Base-by-base conservation (phyloP, 169 alveolate species). In the Plasmodium inui region DNA sequence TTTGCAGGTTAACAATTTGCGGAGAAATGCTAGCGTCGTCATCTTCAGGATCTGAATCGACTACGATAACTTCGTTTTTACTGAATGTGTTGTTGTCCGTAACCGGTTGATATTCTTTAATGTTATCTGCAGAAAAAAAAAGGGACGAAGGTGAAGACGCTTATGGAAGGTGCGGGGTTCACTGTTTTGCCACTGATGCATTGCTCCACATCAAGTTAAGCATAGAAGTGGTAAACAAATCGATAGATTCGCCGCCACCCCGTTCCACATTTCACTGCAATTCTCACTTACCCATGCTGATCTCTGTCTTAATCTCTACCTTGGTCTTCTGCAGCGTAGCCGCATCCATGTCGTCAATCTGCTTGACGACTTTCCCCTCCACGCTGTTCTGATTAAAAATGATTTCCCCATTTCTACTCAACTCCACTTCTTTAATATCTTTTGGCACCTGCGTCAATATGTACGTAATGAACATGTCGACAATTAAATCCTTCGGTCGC, bases 401-500 rank as follows among this genome's bases (percentile, higher is more conserved):
- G 3, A 86, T 86, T 72, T 91, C 95, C 1, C 86, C 95, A 46
- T n/a, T 72, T 82, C 82, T 91, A 22, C 76, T 91, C 34, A 96
- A 37, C 26, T 95, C 96, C 12, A 96, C 93, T 39, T 96, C 93
- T 12, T 95, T 92, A 30, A 82, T 93, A 41, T 90, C 93, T 67
- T 57, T 82, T 19, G 98, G 96, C 0, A 93, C 85, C 82, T 96
- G 92, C 5, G 88, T 55, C 30, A 98, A 72, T 28, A 97, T 81
- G 34, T 91, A 89, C 74, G 95, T 95, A 32, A 98, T 97, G 79
- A 95, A 98, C 72, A 96, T 96, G 72, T 98, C 99, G 1, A 98
- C 93, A n/a, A 96, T 97, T 44, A 98, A 73, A 94, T 97, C 98
- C 55, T 90, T 92, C 22, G 99, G 99, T 78, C 98, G 96, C 12